Percentiles rank a stretch among this genome's conserved stretches.
These are phyloP conservation scores for Parietaria judaica DNA, from an alignment of 306 rosid genomes.

Conservation along the genomic window DNA sequence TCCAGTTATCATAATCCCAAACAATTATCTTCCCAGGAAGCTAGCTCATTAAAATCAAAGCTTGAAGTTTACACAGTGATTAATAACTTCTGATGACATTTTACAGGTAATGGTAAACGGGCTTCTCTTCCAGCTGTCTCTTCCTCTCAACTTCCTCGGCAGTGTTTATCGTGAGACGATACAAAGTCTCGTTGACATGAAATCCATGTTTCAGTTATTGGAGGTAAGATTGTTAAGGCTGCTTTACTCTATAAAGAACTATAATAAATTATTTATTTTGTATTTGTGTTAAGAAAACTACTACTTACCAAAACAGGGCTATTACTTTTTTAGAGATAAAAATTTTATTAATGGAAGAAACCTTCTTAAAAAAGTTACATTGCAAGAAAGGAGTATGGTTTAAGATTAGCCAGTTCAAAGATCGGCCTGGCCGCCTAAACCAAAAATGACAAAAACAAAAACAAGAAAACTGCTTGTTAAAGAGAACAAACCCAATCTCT, in stretches of 20 bases:
- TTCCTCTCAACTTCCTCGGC: slow-evolving; percentile 95
- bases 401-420: no score
- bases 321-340: no score
- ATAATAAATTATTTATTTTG: background rate
- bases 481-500: no score
- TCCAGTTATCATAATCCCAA: no score
- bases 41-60: background rate
- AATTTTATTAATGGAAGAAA: no score
- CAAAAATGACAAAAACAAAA: no score
- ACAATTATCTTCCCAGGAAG: slow-evolving; percentile 9
- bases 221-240: slow-evolving; percentile 53
- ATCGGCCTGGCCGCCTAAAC: no score
- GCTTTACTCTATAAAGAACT: no score
- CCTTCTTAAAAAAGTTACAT: no score
- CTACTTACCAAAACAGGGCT: background rate
- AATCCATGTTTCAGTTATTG: slow-evolving; percentile 89
- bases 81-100: slow-evolving; percentile 15
- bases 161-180: slow-evolving; percentile 97
- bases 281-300: background rate
- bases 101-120: slow-evolving; percentile 95
- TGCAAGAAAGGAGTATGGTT: no score
- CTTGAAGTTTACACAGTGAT: background rate
- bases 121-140: slow-evolving; percentile 94
- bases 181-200: slow-evolving; percentile 97
- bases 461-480: no score